phyloP scores from a whole-genome alignment of 1,284 basidiomycete species.

The Fomitopsis betulina region DNA sequence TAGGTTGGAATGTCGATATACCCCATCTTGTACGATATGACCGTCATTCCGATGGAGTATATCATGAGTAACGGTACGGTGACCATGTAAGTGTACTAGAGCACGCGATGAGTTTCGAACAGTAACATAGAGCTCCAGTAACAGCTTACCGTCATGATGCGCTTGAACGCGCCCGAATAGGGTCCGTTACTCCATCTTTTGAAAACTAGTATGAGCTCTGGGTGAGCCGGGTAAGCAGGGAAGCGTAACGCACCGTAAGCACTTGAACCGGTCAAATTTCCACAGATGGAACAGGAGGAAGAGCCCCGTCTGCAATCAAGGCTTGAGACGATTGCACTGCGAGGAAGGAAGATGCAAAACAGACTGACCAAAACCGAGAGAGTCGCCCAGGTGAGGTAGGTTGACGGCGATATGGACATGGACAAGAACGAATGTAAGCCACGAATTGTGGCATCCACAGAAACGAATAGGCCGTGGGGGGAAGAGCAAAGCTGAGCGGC shows the following conservation, averaged over 20 bases:
- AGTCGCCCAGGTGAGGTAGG: slow-evolving; percentile 42
- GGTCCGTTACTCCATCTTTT: slow-evolving; percentile 63
- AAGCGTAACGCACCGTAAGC: slow-evolving; percentile 46
- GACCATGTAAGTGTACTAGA: slow-evolving; percentile 67
- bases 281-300: slow-evolving; percentile 72
- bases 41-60: slow-evolving; percentile 58
- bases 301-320: slow-evolving; percentile 41
- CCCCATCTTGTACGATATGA: slow-evolving; percentile 70
- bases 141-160: slow-evolving; percentile 68
- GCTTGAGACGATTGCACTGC: neutral
- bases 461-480: neutral
- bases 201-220: neutral
- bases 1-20: slow-evolving; percentile 38
- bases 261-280: slow-evolving; percentile 74
- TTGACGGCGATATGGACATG: slow-evolving; percentile 5
- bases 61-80: slow-evolving; percentile 54
- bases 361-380: slow-evolving; percentile 44
- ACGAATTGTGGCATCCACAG: slow-evolving; percentile 2
- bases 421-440: neutral
- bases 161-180: slow-evolving; percentile 68
- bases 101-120: neutral
- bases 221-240: neutral
- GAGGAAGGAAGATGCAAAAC: neutral
- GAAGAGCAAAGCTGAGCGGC: neutral
- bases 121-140: neutral